phyloP scores from a whole-genome alignment of 1,284 basidiomycete species.

The Apiotrichum veenhuisii region DNA sequence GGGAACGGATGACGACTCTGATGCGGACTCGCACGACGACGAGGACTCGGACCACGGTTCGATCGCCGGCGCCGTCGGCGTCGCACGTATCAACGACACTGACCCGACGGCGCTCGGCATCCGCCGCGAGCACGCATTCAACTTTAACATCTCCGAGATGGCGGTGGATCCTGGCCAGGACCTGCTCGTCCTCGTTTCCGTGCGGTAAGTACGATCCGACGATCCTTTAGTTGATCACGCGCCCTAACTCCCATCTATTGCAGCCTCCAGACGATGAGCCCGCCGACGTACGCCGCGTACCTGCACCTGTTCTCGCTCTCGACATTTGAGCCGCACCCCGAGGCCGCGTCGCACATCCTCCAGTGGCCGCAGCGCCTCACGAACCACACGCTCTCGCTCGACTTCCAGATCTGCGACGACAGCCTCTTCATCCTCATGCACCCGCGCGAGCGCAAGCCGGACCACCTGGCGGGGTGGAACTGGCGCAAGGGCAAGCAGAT shows the following conservation, averaged over 20 bases:
- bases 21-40: not conserved
- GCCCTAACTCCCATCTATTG: too few relatives aligned
- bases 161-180: conserved; percentile 49
- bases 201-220: conserved; percentile 23
- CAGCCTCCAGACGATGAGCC: too few relatives aligned
- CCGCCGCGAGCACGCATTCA: conserved; percentile 25
- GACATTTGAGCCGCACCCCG: conserved; percentile 43
- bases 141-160: conserved; percentile 43
- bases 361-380: conserved; percentile 25
- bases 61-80: conserved; percentile 8
- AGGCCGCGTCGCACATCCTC: conserved; percentile 28
- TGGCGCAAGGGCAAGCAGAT: conserved; percentile 42
- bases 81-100: conserved; percentile 25
- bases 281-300: conserved; percentile 21
- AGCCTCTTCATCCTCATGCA: conserved; percentile 36
- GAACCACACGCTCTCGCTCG: conserved; percentile 20
- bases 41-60: conserved; percentile 5
- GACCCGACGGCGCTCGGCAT: conserved; percentile 43
- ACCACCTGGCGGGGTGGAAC: conserved; percentile 42
- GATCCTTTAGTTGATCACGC: too few relatives aligned
- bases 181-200: conserved; percentile 40
- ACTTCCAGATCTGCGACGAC: conserved; percentile 49
- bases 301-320: conserved; percentile 42
- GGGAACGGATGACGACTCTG: too few relatives aligned
- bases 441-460: conserved; percentile 9